Conservation (phyloP, 1,139 yeast species). For the Candida sojae region DNA sequence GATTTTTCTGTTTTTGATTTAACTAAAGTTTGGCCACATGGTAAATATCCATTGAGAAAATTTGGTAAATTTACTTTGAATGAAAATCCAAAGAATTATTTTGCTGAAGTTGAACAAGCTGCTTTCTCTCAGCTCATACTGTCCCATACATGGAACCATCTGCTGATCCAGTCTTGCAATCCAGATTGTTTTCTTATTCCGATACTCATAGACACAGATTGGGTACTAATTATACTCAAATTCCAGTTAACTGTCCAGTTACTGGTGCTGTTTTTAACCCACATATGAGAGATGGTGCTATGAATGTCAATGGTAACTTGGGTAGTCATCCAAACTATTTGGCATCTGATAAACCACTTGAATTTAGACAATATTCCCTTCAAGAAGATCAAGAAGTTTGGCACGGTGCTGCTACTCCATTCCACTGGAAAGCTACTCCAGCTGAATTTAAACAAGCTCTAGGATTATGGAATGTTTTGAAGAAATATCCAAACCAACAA, state of each 20-base stretch:
- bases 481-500: slow-evolving; percentile 77
- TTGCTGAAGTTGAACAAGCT: slow-evolving; percentile 81
- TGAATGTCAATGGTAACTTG: slow-evolving; percentile 82
- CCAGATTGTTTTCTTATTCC: slow-evolving; percentile 81
- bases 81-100: slow-evolving; percentile 75
- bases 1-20: slow-evolving; percentile 69
- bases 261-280: slow-evolving; percentile 55
- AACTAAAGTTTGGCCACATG: slow-evolving; percentile 82
- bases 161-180: slow-evolving; percentile 85
- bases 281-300: slow-evolving; percentile 83
- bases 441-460: slow-evolving; percentile 70
- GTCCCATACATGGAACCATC: slow-evolving; percentile 85
- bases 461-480: slow-evolving; percentile 72
- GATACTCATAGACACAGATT: slow-evolving; percentile 73
- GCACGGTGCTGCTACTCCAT: slow-evolving; percentile 85
- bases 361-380: slow-evolving; percentile 42
- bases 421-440: slow-evolving; percentile 81
- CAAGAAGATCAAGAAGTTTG: slow-evolving; percentile 80
- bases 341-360: slow-evolving; percentile 58
- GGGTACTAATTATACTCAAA: slow-evolving; percentile 70
- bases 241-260: slow-evolving; percentile 71
- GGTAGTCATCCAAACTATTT: slow-evolving; percentile 83
- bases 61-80: slow-evolving; percentile 71
- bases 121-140: slow-evolving; percentile 80
- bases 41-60: slow-evolving; percentile 71